Evolutionary conservation across 169 alveolate species (phyloP), one percentile per base, ranked within the genome.

Genomic region (Cryptosporidium meleagridis): DNA sequence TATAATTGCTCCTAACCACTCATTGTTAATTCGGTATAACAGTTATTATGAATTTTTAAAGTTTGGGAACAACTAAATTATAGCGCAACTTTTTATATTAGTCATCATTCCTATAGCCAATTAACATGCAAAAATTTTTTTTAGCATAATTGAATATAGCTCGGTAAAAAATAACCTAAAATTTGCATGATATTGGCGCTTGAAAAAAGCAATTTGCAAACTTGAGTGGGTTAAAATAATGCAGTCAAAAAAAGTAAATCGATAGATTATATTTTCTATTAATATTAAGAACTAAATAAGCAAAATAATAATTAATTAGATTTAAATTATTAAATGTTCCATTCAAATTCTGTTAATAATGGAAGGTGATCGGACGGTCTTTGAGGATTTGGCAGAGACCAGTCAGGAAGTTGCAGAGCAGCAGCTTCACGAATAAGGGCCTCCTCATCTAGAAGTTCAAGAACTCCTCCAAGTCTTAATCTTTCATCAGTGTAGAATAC

Each of bases 311-410:
- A 21, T 69, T 69, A 37, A 69, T 69, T 37, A 31, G 23, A 52
- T 29, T 51, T n/a, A 31, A 41, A 26, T 8, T n/a, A 16, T 62
- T 80, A 87, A 10, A 84, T 68, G 39, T 87, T 89, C 85, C 92
- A 93, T 55, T 93, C 96, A 69, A 93, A 93, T 68, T 92, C 87
- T n/a, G 94, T 91, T 18, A 94, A 67, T 51, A 94, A 75, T n/a
- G 95, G 96, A 16, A 94, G 69, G 69, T 94, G 95, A 58, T 94
- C 95, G 12, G 95, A 94, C 12, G 96, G 94, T 53, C 95, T 85
- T 33, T 91, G 91, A 35, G 96, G 96, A 18, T 91, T 91, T 21
- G 96, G 96, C 29, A 94, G 84, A 12, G 95, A 94, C 86, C 93
- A 87, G 37, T 85, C 87, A 5, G 93, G 91, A 1, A 92, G 93